Evolutionary conservation across 306 rosid species (phyloP).

Genomic region (Begonia fuchsioides): DNA sequence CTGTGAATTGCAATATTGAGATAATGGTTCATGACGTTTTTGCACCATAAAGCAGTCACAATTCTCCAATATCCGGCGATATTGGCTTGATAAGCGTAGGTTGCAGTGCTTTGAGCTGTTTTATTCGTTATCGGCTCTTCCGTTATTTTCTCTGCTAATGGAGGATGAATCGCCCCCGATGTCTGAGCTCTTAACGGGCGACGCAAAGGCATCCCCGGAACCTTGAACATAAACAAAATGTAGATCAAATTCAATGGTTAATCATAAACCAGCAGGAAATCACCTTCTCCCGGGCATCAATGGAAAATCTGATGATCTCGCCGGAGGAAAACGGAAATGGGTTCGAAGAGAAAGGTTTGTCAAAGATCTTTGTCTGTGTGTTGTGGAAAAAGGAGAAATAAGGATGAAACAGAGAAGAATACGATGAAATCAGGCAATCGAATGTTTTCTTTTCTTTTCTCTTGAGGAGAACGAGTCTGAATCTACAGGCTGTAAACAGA

Average conservation of each 20-base stretch:
- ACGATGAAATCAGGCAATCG: not conserved
- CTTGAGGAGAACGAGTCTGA: not conserved
- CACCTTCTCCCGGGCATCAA: too few species aligned
- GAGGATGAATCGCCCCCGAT: conserved; percentile 18
- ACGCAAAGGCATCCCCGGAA: conserved; percentile 25
- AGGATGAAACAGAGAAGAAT: too few species aligned
- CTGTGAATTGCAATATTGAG: conserved; percentile 41
- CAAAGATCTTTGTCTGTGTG: too few species aligned
- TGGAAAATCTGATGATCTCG: too few species aligned
- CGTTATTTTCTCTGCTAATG: conserved; percentile 42
- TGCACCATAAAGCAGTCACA: conserved; percentile 57
- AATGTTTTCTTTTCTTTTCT: not conserved
- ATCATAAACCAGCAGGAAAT: too few species aligned
- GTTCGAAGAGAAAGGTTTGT: too few species aligned
- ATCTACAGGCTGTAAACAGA: not conserved
- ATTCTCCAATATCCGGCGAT: conserved; percentile 50
- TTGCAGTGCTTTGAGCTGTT: conserved; percentile 65
- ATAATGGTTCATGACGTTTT: conserved; percentile 51
- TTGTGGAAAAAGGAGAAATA: too few species aligned
- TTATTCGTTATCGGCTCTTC: conserved; percentile 53
- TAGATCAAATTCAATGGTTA: too few species aligned
- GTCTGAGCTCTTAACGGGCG: conserved; percentile 38
- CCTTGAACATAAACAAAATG: too few species aligned
- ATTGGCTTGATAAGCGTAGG: conserved; percentile 44
- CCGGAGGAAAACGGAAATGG: too few species aligned